These are phyloP conservation scores for Zalerion maritima DNA, from an alignment of 495 filamentous ascomycete species.

Conservation along the genomic window DNA sequence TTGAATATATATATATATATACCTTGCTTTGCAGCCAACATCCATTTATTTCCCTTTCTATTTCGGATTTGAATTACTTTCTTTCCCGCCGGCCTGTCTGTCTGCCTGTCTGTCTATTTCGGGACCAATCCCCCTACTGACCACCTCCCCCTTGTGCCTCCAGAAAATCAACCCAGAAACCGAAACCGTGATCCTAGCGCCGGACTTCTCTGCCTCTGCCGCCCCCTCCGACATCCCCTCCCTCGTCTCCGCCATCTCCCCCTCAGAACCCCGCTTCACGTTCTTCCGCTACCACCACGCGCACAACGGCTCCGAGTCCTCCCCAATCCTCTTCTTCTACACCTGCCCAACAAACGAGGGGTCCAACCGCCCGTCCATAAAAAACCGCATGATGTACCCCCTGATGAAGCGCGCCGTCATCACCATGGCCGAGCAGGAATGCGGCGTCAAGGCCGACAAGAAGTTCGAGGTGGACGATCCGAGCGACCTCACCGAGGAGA, in stretches of 20 bases:
- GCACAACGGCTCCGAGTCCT: slow-evolving; percentile 37
- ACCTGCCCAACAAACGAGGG: slow-evolving; percentile 63
- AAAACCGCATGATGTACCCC: slow-evolving; percentile 90
- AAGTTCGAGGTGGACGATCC: slow-evolving; percentile 49
- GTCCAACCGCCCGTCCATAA: slow-evolving; percentile 59
- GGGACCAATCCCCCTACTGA: slow-evolving; percentile 3
- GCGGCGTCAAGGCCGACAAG: slow-evolving; percentile 60
- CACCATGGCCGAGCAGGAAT: slow-evolving; percentile 48
- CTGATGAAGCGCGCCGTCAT: slow-evolving; percentile 63
- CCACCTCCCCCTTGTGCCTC: too few species aligned
- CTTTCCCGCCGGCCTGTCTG: slow-evolving; percentile 2
- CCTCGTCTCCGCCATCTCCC: slow-evolving; percentile 52
- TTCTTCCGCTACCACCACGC: slow-evolving; percentile 62
- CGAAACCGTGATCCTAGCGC: slow-evolving; percentile 66
- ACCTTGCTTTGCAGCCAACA: too few species aligned
- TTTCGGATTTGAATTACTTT: too few species aligned
- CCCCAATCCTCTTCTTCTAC: slow-evolving; percentile 79
- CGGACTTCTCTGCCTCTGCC: slow-evolving; percentile 33
- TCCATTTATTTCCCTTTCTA: not conserved
- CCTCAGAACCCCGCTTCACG: slow-evolving; percentile 73
- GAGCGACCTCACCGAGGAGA: slow-evolving; percentile 62
- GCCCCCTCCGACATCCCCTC: slow-evolving; percentile 26
- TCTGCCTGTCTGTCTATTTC: slow-evolving; percentile 4
- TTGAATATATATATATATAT: slow-evolving; percentile 13
- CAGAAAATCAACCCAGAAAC: slow-evolving; percentile 60